Evolutionary conservation across 2,329 filamentous ascomycete genomes (phyloP).

Genomic region (Cladophialophora bantiana): DNA sequence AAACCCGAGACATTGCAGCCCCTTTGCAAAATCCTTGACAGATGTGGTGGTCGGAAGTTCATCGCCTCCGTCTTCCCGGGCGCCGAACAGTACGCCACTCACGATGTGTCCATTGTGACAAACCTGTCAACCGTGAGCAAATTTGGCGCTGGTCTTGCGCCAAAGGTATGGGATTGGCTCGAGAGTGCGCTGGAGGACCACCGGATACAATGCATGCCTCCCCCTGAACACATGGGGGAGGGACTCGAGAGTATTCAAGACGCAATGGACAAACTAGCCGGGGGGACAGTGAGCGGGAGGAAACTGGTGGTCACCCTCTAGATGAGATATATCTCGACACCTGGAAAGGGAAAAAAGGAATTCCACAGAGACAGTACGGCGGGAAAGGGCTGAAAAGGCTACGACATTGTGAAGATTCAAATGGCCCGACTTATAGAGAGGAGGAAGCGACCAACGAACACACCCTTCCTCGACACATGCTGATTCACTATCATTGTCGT

Average conservation of each 20-base stretch:
- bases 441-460: too few species aligned
- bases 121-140: slow-evolving; percentile 7
- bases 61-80: slow-evolving; percentile 13
- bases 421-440: too few species aligned
- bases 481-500: too few species aligned
- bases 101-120: slow-evolving; percentile 8
- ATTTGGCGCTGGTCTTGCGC: neutral
- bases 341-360: too few species aligned
- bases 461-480: too few species aligned
- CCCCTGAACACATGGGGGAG: slow-evolving; percentile 2
- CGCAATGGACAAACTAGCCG: slow-evolving; percentile 11
- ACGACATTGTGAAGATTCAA: too few species aligned
- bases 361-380: neutral
- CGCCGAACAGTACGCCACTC: slow-evolving; percentile 1
- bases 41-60: slow-evolving; percentile 7
- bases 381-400: too few species aligned
- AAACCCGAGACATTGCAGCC: neutral
- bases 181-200: slow-evolving; percentile 5
- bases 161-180: neutral
- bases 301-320: slow-evolving; percentile 12
- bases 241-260: slow-evolving; percentile 6
- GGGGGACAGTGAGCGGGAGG: slow-evolving; percentile 9
- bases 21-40: slow-evolving; percentile 8
- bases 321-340: neutral
- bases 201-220: slow-evolving; percentile 3